Conservation (phyloP, 2,329 filamentous ascomycete genomes). For the Chrysoporthe cubensis region DNA sequence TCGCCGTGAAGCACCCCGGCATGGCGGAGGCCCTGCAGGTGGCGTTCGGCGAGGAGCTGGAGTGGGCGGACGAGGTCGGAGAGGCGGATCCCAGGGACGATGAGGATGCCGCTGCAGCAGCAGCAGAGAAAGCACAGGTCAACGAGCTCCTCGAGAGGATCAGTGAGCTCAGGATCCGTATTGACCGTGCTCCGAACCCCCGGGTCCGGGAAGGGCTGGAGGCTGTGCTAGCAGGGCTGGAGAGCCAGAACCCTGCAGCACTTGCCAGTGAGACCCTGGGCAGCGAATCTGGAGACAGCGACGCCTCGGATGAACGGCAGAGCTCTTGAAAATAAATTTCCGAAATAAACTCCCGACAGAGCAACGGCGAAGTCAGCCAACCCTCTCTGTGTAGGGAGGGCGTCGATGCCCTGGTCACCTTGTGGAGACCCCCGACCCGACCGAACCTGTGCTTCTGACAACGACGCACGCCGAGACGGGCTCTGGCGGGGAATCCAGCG, state of each 20-base stretch:
- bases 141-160: conserved; percentile 9
- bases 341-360: no score
- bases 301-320: no score
- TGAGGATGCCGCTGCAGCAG: conserved; percentile 30
- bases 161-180: conserved; percentile 14
- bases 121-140: conserved; percentile 16
- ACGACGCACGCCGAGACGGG: no score
- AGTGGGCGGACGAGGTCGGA: conserved; percentile 35
- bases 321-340: no score
- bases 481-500: no score
- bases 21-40: conserved; percentile 57
- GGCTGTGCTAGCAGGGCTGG: conserved; percentile 17
- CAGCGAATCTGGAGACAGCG: not conserved
- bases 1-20: conserved; percentile 58
- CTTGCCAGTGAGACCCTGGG: not conserved
- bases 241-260: conserved; percentile 1
- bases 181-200: conserved; percentile 9
- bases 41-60: conserved; percentile 49
- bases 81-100: conserved; percentile 7
- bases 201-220: conserved; percentile 11
- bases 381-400: no score
- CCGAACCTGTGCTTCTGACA: no score
- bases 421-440: no score
- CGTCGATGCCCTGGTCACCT: no score
- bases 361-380: no score